These are phyloP conservation scores for Boletus rex-veris DNA, from an alignment of 768 basidiomycete species.

Conservation along the genomic window DNA sequence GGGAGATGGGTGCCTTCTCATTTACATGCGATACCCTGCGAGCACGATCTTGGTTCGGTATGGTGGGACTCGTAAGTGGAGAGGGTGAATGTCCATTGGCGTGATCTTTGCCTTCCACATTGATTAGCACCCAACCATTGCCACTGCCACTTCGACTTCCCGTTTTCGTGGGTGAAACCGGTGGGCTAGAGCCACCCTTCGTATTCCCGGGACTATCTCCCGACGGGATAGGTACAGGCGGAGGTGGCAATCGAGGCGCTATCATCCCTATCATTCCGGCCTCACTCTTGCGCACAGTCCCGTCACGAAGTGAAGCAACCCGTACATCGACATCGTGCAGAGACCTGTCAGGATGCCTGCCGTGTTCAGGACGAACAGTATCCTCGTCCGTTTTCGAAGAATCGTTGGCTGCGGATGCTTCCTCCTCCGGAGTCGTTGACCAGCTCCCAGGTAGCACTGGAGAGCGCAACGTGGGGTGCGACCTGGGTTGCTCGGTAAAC, in stretches of 20 bases:
- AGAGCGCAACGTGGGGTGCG: slow-evolving; percentile 25
- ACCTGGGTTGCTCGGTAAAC: slow-evolving; percentile 23
- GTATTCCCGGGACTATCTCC: slow-evolving; percentile 23
- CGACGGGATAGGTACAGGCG: slow-evolving; percentile 27
- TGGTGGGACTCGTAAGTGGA: slow-evolving; percentile 25
- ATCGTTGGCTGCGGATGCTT: slow-evolving; percentile 34
- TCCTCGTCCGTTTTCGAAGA: slow-evolving; percentile 26
- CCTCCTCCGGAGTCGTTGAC: slow-evolving; percentile 53
- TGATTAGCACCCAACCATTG: slow-evolving; percentile 65
- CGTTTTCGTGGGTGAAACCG: slow-evolving; percentile 33
- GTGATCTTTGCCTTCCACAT: slow-evolving; percentile 47
- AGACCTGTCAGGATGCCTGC: slow-evolving; percentile 31
- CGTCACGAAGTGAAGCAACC: slow-evolving; percentile 45
- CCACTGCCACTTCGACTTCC: slow-evolving; percentile 37
- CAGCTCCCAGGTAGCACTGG: slow-evolving; percentile 53
- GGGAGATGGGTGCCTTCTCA: slow-evolving; percentile 36
- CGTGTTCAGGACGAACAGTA: slow-evolving; percentile 26
- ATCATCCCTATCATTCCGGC: slow-evolving; percentile 56
- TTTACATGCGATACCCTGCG: slow-evolving; percentile 26
- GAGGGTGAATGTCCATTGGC: slow-evolving; percentile 21
- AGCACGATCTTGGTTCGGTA: slow-evolving; percentile 29
- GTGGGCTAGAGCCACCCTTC: slow-evolving; percentile 23
- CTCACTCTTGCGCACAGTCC: slow-evolving; percentile 57
- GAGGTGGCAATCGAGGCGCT: slow-evolving; percentile 27
- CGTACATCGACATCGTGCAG: slow-evolving; percentile 51